These are phyloP conservation scores for Anastatica hierochuntica DNA, from an alignment of 345 rosid genomes.

Conservation along the genomic window DNA sequence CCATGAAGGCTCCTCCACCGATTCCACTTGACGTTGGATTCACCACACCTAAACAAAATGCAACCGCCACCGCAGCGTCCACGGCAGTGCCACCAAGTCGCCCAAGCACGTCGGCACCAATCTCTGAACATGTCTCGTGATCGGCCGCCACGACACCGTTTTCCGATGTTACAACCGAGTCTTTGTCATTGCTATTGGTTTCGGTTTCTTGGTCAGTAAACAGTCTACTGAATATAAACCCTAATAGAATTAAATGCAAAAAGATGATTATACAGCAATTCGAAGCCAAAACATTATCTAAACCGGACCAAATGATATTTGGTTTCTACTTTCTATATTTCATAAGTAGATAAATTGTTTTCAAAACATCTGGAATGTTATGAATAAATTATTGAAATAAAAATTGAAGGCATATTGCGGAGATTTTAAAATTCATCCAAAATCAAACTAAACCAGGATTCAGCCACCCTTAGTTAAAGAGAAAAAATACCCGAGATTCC, in stretches of 20 bases:
- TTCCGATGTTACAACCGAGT: slow-evolving; percentile 42
- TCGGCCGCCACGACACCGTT: slow-evolving; percentile 81
- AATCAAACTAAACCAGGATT: too few species aligned
- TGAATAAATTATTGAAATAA: too few species aligned
- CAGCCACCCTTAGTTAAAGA: background rate
- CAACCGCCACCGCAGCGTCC: slow-evolving; percentile 78
- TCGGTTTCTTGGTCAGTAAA: background rate
- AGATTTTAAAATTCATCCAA: too few species aligned
- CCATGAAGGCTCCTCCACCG: slow-evolving; percentile 84
- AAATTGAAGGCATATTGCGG: too few species aligned
- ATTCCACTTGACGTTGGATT: slow-evolving; percentile 72
- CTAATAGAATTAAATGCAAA: background rate
- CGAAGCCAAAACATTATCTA: too few species aligned
- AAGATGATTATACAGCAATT: background rate
- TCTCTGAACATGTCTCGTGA: slow-evolving; percentile 67
- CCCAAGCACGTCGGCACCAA: slow-evolving; percentile 56
- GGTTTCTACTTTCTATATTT: too few species aligned
- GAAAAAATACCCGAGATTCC: background rate
- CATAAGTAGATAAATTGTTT: too few species aligned
- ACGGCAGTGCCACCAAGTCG: slow-evolving; percentile 62
- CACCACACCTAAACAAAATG: slow-evolving; percentile 71
- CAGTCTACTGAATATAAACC: background rate
- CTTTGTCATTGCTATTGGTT: slow-evolving; percentile 13
- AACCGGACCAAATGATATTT: too few species aligned
- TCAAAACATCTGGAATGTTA: too few species aligned